Evolutionary conservation across 2,329 filamentous ascomycete species (phyloP), one percentile per base, ranked within the genome.

Genomic region (Hymenoscyphus albidus): DNA sequence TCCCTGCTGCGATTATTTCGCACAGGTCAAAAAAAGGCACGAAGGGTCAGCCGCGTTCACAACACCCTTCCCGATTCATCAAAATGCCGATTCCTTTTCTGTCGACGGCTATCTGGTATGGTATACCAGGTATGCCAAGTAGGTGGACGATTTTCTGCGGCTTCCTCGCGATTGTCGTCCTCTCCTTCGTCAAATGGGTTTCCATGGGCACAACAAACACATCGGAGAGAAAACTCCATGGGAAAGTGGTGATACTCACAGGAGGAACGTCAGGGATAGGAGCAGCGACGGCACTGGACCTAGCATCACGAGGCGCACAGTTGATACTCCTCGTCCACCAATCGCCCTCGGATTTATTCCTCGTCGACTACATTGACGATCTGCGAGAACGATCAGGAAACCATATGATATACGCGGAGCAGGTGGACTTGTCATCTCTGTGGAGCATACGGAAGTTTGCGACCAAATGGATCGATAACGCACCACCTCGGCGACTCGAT

Each of bases 381-480:
- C 78, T 99, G 54, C 89, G 96, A 63, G 81, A 83, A 35, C 81
- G 83, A 62, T 92, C 92, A 7, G 83, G 85, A 39, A 98, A 98
- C 78, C 83, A 93, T 65, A 83, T 99, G 74, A 92, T 99, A 71
- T 98, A 96, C 73, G 93, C 95, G 65, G 95, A 99, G 77, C 91
- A 97, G 78, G 92, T 97, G 71, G 93, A 99, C 74, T 85, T 99
- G 35, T 80, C 89, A 13, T 94, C 90, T 16, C 81, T 99, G n/a
- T 87, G 97, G 76, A 96, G 91, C 76, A 89, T 99, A 71, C 90
- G 95, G 48, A 84, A 88, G 68, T 99, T 99, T 76, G 95, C 95
- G 13, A 99, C 95, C 0, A 94, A 92, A 80, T 99, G 96, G 94
- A 92, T 99, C 70, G 94, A 99, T 77, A 98, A 97, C 76, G 86